Conservation (phyloP, 1,139 yeast genomes). For the Wickerhamiella infanticola region DNA sequence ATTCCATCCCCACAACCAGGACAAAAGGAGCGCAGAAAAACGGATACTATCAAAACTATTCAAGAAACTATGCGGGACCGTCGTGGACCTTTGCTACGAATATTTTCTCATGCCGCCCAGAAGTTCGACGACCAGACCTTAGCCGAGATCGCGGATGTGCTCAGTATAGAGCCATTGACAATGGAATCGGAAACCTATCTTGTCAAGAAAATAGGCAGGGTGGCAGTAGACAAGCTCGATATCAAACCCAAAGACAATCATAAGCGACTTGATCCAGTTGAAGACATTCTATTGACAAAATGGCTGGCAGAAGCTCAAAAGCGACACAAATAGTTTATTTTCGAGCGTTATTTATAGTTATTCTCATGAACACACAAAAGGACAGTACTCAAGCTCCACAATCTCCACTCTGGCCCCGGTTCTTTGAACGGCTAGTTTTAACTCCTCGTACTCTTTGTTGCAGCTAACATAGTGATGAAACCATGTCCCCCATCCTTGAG, state of each 20-base stretch:
- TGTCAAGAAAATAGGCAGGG: conserved; percentile 11
- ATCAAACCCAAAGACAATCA: conserved; percentile 3
- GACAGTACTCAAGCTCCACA: conserved; percentile 14
- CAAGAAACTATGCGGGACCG: conserved; percentile 2
- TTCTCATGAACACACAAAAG: conserved; percentile 1
- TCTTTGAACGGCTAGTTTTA: conserved; percentile 16
- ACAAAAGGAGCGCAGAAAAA: background rate
- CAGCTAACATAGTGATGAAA: conserved; percentile 20
- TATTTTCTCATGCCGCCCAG: conserved; percentile 14
- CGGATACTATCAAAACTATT: conserved; percentile 1
- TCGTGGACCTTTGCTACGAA: conserved; percentile 10
- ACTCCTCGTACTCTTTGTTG: conserved; percentile 17
- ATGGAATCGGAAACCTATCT: conserved; percentile 13
- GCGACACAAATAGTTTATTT: background rate
- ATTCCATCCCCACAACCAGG: background rate
- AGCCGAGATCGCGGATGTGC: conserved; percentile 13
- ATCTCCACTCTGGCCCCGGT: conserved; percentile 17
- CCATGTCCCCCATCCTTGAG: conserved; percentile 20
- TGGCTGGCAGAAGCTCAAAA: conserved; percentile 27
- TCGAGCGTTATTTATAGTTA: background rate
- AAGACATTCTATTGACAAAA: conserved; percentile 30
- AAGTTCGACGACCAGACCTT: conserved; percentile 14
- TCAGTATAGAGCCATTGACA: conserved; percentile 15
- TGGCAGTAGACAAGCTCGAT: conserved; percentile 9
- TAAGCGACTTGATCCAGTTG: conserved; percentile 28